These are phyloP conservation scores for Metarhizium robertsii DNA, from an alignment of 2,329 filamentous ascomycete species.

Conservation along the genomic window DNA sequence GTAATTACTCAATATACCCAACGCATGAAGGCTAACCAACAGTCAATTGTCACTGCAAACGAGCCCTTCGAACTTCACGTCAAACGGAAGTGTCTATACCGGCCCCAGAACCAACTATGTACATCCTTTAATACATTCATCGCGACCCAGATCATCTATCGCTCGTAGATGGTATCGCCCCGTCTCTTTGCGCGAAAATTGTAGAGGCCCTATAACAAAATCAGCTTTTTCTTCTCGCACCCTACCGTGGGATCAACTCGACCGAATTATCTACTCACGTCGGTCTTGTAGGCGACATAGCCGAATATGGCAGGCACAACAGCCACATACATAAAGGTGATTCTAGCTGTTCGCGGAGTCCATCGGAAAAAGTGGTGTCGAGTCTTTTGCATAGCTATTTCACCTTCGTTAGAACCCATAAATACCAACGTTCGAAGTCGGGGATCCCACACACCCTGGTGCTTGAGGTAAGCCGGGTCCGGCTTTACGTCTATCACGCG, in stretches of 20 bases:
- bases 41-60: background rate
- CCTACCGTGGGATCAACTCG: background rate
- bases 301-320: constrained; percentile 63
- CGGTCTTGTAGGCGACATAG: constrained; percentile 67
- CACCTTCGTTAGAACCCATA: constrained; percentile 13
- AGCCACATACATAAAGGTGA: constrained; percentile 69
- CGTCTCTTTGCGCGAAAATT: constrained; percentile 79
- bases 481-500: constrained; percentile 27
- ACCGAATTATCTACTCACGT: constrained; percentile 55
- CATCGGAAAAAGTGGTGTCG: constrained; percentile 94
- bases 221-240: background rate
- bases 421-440: background rate
- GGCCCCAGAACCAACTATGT: constrained; percentile 27
- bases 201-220: constrained; percentile 62
- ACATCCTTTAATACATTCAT: constrained; percentile 19
- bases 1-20: constrained; percentile 17
- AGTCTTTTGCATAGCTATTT: constrained; percentile 68
- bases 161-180: constrained; percentile 77
- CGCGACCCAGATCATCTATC: constrained; percentile 34
- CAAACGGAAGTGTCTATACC: constrained; percentile 14
- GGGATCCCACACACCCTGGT: constrained; percentile 24
- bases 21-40: background rate
- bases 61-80: background rate
- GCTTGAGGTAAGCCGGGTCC: constrained; percentile 32
- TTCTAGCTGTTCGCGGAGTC: constrained; percentile 71